Base-by-base conservation (phyloP, 78 protist genomes). In the Chrysochromulina tobinii region DNA sequence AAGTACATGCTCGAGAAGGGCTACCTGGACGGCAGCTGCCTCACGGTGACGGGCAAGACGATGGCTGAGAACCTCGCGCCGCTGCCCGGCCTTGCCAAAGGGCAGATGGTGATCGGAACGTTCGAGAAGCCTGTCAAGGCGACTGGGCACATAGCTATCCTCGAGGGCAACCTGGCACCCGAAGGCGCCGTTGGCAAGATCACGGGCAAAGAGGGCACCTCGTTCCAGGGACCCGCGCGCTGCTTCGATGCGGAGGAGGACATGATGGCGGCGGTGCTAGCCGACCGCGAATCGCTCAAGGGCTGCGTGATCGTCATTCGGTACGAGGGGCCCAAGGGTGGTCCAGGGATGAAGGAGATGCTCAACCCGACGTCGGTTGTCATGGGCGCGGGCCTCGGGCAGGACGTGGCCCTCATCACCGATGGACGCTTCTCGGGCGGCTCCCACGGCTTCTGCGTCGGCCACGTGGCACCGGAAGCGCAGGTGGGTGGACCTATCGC, bases 321-420 rank as follows among this genome's bases (percentile, higher is more conserved):
- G 69, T 67, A 67, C 61, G 94, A 94, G 58, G 97, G 97, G 8
- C 97, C 97, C 14, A 95, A 94, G 81, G 97, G 97, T 11, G 97
- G 95, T 1, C 97, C 97, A 12, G 97, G 97, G 27, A 95, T 95
- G 97, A 94, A 93, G 17, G 97, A 95, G 87, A 93, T 95, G 96
- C 85, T 75, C 66, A 8, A 92, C 12, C 95, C 95, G 20, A 89
- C 94, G 9, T 68, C 94, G 7, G 95, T 93, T 23, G 86, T 95
- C 50, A 92, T 94, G 85, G 97, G 97, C 20, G 96, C 94, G 3
- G 94, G 96, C 48, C 87, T 94, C 17, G 96, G 96, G 23, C 15
- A 93, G 4, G 92, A 93, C 55, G 95, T 91, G 55, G 97, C 97
- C 2, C 51, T 95, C 94, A 8, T 95, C 58, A 95, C 97, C 3